Base-by-base conservation (phyloP, 441 rosid species). In the Croton laevigatus region DNA sequence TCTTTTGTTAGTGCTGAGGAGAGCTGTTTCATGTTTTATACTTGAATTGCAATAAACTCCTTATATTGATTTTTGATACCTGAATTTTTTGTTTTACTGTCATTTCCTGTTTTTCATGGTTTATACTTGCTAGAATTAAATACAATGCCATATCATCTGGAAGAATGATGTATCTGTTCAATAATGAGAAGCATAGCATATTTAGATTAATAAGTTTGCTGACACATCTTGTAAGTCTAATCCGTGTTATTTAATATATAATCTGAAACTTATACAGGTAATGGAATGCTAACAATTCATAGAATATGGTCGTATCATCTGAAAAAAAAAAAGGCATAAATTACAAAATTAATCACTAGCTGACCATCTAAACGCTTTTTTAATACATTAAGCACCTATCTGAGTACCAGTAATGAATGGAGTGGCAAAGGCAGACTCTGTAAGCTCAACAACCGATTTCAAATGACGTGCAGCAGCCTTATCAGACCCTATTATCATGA, bases 1-100 rank as follows among this genome's bases (percentile, higher is more conserved):
- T 68, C 42, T 54, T 69, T 59, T 67, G 42, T 58, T 57, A 45
- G 71, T 60, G 12, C 37, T 8, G 63, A 57, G 14, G 2, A 23
- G 23, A 27, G 23, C 44, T 23, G 54, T 4, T 27, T 57, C 37
- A 11, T 16, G 23, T 23, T 32, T 22, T 69, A 46, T 45, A 69
- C 44, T 44, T 45, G 32, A 45, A 45, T 9, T n/a, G 71, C n/a
- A 45, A 44, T 22, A 65, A 27, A 16, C 53, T 19, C 13, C 37
- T 20, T n/a, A 3, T 11, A 65, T 57, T 46, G 45, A 32, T 65
- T 51, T 66, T 27, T 66, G 46, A 11, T 27, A 17, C 4, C 19
- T 27, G 20, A 45, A 11, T 32, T 45, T 27, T 19, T 0, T n/a
- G 2, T 13, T 59, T 17, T 60, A 22, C 55, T 42, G 0, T 22